phyloP scores from a whole-genome alignment of 768 basidiomycete genomes.

The Termitomyces sp. region DNA sequence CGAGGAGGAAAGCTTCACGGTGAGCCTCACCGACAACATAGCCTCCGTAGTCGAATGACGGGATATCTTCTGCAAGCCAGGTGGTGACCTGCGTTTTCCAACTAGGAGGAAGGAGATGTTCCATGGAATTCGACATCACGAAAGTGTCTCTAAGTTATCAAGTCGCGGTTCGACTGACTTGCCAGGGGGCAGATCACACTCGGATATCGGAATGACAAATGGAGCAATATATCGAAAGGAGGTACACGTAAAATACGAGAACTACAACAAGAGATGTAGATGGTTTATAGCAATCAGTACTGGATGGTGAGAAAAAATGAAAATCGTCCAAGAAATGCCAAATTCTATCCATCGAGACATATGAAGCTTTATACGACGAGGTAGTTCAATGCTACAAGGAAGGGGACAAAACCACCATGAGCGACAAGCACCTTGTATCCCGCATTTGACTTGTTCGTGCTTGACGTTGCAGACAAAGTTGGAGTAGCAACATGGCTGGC shows the following conservation, averaged over 20 bases:
- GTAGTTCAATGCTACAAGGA: conserved; percentile 19
- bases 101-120: conserved; percentile 85
- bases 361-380: conserved; percentile 7
- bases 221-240: background rate
- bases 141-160: background rate
- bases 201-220: background rate
- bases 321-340: background rate
- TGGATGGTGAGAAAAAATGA: background rate
- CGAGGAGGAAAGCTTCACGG: conserved; percentile 83
- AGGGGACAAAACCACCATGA: conserved; percentile 20
- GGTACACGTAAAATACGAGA: background rate
- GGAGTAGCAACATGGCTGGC: background rate
- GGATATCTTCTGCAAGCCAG: conserved; percentile 93
- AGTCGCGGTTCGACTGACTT: no score
- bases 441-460: background rate
- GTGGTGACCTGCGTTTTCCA: conserved; percentile 78
- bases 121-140: conserved; percentile 32
- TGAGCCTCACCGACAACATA: conserved; percentile 91
- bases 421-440: conserved; percentile 4
- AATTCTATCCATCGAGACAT: background rate
- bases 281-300: background rate
- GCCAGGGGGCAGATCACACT: no score
- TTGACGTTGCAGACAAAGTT: background rate
- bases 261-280: background rate
- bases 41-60: conserved; percentile 95